These are phyloP conservation scores for Macrolepiota fuliginosa DNA, from an alignment of 768 basidiomycete genomes.

Conservation along the genomic window DNA sequence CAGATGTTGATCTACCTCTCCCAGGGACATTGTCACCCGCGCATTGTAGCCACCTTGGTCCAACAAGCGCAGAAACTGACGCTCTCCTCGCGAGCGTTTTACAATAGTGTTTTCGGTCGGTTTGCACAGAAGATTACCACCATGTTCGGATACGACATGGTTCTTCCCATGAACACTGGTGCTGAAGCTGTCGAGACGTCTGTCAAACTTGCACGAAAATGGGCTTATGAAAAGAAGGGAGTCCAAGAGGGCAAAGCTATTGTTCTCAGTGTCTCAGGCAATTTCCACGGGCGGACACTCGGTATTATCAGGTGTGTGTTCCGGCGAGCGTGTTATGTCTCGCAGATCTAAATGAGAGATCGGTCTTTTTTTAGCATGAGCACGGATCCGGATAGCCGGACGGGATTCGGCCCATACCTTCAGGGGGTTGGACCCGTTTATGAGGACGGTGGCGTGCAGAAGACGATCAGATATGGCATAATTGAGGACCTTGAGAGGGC, in stretches of 20 bases:
- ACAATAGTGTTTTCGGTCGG: constrained; percentile 87
- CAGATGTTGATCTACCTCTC: neutral
- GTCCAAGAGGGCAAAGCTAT: constrained; percentile 81
- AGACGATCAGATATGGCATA: constrained; percentile 79
- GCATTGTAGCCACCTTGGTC: constrained; percentile 76
- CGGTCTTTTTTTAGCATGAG: constrained; percentile 63
- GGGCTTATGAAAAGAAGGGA: constrained; percentile 90
- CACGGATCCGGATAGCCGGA: constrained; percentile 88
- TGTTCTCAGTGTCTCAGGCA: constrained; percentile 81
- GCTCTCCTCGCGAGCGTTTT: constrained; percentile 93
- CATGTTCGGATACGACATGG: constrained; percentile 92
- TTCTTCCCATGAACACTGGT: constrained; percentile 98
- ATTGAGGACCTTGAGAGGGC: constrained; percentile 81
- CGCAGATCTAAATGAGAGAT: neutral
- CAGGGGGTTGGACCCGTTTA: constrained; percentile 70
- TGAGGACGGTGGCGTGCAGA: constrained; percentile 35
- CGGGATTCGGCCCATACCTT: constrained; percentile 90
- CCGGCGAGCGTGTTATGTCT: neutral
- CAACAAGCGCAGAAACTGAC: constrained; percentile 89
- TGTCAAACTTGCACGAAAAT: constrained; percentile 95
- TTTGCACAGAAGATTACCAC: constrained; percentile 84
- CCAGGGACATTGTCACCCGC: constrained; percentile 89
- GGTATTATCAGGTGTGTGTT: constrained; percentile 71
- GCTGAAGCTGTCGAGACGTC: constrained; percentile 98
- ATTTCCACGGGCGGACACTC: constrained; percentile 94